These are phyloP conservation scores for Penicillium coprophilum DNA, from an alignment of 495 filamentous ascomycete species.

Conservation along the genomic window DNA sequence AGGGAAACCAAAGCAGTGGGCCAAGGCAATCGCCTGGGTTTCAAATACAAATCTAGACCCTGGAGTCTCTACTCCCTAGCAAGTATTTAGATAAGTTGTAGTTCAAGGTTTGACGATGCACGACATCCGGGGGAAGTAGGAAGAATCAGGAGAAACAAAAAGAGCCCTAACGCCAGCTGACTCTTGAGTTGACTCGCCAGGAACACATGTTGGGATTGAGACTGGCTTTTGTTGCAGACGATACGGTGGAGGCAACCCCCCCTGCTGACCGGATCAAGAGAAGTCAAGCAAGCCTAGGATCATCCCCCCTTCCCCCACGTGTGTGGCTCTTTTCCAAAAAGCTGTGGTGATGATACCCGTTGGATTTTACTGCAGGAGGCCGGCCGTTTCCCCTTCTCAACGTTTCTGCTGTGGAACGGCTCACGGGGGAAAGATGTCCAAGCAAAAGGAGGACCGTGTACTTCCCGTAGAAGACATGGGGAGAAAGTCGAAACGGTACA, in stretches of 20 bases:
- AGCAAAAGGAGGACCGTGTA: constrained; percentile 8
- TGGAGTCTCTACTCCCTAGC: constrained; percentile 4
- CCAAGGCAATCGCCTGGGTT: constrained; percentile 1
- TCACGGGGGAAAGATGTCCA: constrained; percentile 5
- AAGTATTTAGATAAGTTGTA: constrained; percentile 17
- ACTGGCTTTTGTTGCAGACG: constrained; percentile 17
- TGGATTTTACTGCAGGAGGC: constrained; percentile 37
- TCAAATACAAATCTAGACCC: constrained; percentile 13
- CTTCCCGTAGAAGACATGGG: constrained; percentile 4
- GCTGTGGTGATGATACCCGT: constrained; percentile 13
- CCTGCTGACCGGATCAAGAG: constrained; percentile 2
- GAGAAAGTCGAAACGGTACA: constrained; percentile 2
- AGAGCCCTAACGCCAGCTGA: constrained; percentile 16
- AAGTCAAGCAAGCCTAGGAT: constrained; percentile 5
- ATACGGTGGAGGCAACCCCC: constrained; percentile 8
- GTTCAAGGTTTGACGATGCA: constrained; percentile 28
- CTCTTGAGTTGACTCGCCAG: constrained; percentile 20
- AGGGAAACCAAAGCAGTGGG: neutral
- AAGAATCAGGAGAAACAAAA: constrained; percentile 12
- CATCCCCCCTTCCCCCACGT: constrained; percentile 4
- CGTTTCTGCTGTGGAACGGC: constrained; percentile 43
- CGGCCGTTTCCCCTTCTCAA: constrained; percentile 37
- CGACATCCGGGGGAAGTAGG: constrained; percentile 19
- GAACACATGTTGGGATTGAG: constrained; percentile 28
- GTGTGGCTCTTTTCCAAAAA: constrained; percentile 4